Conservation (phyloP, 306 rosid species). For the cucumber (Cucumis sativus) region Cucumber_9930_V3 NC_026659.2:26158501-26159000, state of each 20-base stretch:
- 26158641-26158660: constrained; percentile 19
- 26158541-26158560: constrained; percentile 13
- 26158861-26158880: not conserved
- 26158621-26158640: constrained; percentile 17
- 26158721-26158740: constrained; percentile 29
- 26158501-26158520: not conserved
- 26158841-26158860: not conserved
- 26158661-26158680: constrained; percentile 18
- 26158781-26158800: not conserved
- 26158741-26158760: constrained; percentile 35
- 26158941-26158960: not conserved
- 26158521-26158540: not conserved
- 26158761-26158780: constrained; percentile 23
- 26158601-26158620: constrained; percentile 21
- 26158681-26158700: constrained; percentile 39
- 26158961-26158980: not conserved
- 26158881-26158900: not conserved
- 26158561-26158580: constrained; percentile 41
- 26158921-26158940: not conserved
- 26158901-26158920: not conserved
- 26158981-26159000: constrained; percentile 6
- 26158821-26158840: not conserved
- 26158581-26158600: constrained; percentile 26
- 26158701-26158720: constrained; percentile 55
- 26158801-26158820: not conserved